phyloP scores from a whole-genome alignment of 805 yeast genomes.

The Pachysolen tannophilus region DNA sequence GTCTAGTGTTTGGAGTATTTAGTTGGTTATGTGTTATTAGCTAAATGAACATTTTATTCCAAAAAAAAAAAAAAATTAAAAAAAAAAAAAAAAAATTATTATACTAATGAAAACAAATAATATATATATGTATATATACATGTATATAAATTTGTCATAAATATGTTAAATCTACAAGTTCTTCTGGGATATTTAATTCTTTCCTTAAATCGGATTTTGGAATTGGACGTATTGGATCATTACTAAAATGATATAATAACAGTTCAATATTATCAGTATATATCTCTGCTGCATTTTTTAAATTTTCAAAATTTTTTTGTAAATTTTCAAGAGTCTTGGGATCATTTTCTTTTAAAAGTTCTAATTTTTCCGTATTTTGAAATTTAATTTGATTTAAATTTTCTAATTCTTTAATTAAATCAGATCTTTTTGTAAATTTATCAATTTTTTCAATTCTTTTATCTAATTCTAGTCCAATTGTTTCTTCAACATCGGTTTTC shows the following conservation, averaged over 20 bases:
- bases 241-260: slow-evolving; percentile 2
- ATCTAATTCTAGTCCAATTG: slow-evolving; percentile 11
- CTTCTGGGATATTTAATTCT: too few relatives aligned
- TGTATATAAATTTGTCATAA: too few relatives aligned
- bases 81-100: too few relatives aligned
- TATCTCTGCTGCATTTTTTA: background rate
- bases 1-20: slow-evolving; percentile 41
- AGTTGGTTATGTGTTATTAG: slow-evolving; percentile 49
- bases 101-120: too few relatives aligned
- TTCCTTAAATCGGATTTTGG: too few relatives aligned
- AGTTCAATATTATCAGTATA: slow-evolving; percentile 2
- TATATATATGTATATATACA: too few relatives aligned
- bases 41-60: too few relatives aligned
- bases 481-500: slow-evolving; percentile 11
- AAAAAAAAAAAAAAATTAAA: too few relatives aligned
- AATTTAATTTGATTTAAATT: slow-evolving; percentile 7
- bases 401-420: slow-evolving; percentile 3
- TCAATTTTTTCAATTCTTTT: slow-evolving; percentile 9
- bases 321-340: slow-evolving; percentile 1
- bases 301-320: background rate
- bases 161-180: too few relatives aligned
- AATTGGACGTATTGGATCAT: too few relatives aligned
- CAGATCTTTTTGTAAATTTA: slow-evolving; percentile 7
- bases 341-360: slow-evolving; percentile 3
- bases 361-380: slow-evolving; percentile 2